Evolutionary conservation across 2,329 filamentous ascomycete genomes (phyloP).

Genomic region (Pseudogymnoascus sp.): DNA sequence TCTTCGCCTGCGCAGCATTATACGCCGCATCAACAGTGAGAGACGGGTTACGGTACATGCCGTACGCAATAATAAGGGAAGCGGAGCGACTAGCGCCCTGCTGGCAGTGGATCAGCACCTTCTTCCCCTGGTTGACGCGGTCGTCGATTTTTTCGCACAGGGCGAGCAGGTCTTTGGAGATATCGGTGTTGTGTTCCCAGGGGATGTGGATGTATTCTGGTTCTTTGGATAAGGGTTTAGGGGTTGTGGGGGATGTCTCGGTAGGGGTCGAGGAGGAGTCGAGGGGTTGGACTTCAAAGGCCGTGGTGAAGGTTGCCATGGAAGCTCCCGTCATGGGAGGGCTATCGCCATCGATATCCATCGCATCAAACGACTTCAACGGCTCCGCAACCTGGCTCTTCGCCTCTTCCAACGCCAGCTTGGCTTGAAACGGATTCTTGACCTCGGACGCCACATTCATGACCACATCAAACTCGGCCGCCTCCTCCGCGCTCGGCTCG

Average conservation of each 20-base stretch:
- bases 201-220: slow-evolving; percentile 83
- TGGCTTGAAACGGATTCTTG: slow-evolving; percentile 57
- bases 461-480: slow-evolving; percentile 69
- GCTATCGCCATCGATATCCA: slow-evolving; percentile 26
- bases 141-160: slow-evolving; percentile 71
- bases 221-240: slow-evolving; percentile 44
- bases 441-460: slow-evolving; percentile 82
- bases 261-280: slow-evolving; percentile 18
- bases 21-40: slow-evolving; percentile 78
- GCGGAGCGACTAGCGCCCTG: slow-evolving; percentile 80
- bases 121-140: slow-evolving; percentile 64
- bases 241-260: slow-evolving; percentile 43
- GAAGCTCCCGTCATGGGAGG: slow-evolving; percentile 48
- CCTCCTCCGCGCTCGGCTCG: slow-evolving; percentile 71
- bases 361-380: slow-evolving; percentile 22
- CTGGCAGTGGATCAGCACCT: slow-evolving; percentile 75
- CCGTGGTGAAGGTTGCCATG: slow-evolving; percentile 50
- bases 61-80: slow-evolving; percentile 79
- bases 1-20: slow-evolving; percentile 70
- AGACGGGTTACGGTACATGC: slow-evolving; percentile 68
- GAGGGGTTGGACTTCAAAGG: slow-evolving; percentile 48
- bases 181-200: slow-evolving; percentile 86
- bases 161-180: slow-evolving; percentile 65
- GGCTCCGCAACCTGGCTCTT: slow-evolving; percentile 24
- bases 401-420: slow-evolving; percentile 26